Conservation (phyloP, 2,329 filamentous ascomycete genomes). For the Arachnopeziza araneosa region DNA sequence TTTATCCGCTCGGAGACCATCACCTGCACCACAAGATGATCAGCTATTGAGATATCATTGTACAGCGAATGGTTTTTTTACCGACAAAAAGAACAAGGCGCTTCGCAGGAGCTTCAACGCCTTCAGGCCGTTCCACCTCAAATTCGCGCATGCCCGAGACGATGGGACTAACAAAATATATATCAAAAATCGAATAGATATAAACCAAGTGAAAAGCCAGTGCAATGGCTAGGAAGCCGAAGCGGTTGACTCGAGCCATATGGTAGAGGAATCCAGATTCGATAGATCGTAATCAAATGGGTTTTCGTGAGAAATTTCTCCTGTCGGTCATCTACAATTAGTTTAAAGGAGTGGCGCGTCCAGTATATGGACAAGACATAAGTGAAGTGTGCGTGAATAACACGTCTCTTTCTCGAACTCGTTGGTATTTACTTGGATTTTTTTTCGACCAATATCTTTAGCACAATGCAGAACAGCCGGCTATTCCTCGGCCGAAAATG, state of each 20-base stretch:
- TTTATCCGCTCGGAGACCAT: slow-evolving; percentile 95
- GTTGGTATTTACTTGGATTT: background rate
- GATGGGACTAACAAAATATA: slow-evolving; percentile 97
- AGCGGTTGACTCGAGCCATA: slow-evolving; percentile 55
- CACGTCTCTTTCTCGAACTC: slow-evolving; percentile 4
- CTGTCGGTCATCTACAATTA: slow-evolving; percentile 4
- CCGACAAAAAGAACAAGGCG: slow-evolving; percentile 91
- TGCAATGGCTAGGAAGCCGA: slow-evolving; percentile 81
- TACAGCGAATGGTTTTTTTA: slow-evolving; percentile 33
- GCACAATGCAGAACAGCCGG: no score
- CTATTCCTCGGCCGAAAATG: no score
- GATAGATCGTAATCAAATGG: background rate
- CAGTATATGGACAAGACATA: slow-evolving; percentile 20
- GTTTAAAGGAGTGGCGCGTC: slow-evolving; percentile 29
- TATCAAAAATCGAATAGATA: slow-evolving; percentile 93
- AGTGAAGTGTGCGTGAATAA: slow-evolving; percentile 11
- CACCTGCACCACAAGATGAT: slow-evolving; percentile 45
- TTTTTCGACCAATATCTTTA: background rate
- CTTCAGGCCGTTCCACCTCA: slow-evolving; percentile 55
- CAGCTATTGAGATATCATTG: background rate
- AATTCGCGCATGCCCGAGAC: slow-evolving; percentile 91
- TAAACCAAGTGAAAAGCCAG: slow-evolving; percentile 92
- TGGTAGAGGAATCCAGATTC: slow-evolving; percentile 2
- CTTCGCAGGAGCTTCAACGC: slow-evolving; percentile 71
- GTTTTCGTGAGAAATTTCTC: background rate